Conservation (phyloP, 176 grass and related monocot species). For the Aegilops bicornis region DNA sequence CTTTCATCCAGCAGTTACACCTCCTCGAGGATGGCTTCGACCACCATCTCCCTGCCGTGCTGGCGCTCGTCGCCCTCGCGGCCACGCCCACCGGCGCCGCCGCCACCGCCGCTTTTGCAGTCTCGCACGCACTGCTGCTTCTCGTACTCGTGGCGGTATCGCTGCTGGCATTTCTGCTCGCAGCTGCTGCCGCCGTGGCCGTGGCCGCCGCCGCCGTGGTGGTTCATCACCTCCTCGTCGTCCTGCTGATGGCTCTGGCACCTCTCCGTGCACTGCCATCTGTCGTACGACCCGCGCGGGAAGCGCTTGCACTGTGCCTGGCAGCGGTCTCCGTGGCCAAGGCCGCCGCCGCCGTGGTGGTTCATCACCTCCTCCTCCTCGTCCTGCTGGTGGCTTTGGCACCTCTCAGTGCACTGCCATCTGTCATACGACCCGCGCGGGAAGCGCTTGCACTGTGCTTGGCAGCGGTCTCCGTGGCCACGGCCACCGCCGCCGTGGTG, state of each 20-base stretch:
- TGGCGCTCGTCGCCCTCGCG: constrained; percentile 6
- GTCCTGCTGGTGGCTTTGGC: background rate
- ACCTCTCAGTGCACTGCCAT: background rate
- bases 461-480: background rate
- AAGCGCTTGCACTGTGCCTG: background rate
- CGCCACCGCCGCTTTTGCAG: background rate
- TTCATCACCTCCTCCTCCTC: background rate
- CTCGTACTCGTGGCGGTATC: background rate
- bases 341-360: background rate
- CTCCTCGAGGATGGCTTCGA: constrained; percentile 29
- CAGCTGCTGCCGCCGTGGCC: background rate
- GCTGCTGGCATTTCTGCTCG: background rate
- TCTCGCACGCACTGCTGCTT: background rate
- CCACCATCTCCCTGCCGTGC: background rate
- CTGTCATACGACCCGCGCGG: background rate
- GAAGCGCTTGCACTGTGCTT: background rate
- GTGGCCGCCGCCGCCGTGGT: background rate
- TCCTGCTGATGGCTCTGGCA: background rate
- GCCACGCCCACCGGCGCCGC: background rate
- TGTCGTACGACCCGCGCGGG: background rate
- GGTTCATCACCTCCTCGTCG: background rate
- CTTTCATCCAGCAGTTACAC: background rate
- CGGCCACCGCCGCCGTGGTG: background rate
- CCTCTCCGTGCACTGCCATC: background rate
- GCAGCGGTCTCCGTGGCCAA: background rate